Percentiles rank a stretch among this genome's conserved stretches.
Evolutionary conservation across 192 early-diverging fungal species (phyloP).

Genomic region (Entophlyctis helioformis): DNA sequence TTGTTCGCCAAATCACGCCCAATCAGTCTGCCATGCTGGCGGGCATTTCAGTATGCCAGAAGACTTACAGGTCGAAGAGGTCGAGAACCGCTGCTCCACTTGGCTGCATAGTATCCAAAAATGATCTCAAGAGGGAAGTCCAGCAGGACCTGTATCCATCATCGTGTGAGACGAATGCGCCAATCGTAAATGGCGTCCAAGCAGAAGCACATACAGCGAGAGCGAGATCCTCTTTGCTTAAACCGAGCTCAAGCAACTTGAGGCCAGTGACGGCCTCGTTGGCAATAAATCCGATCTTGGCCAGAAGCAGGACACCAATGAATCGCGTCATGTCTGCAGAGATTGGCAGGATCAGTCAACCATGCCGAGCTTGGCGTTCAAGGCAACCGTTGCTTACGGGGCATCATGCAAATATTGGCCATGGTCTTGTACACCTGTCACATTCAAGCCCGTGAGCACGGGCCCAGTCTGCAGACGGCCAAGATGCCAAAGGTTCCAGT

Average conservation of each 20-base stretch:
- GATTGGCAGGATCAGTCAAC: background rate
- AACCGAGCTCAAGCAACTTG: constrained; percentile 89
- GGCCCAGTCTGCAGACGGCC: too few species aligned
- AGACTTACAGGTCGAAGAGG: constrained; percentile 64
- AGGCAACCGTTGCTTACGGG: constrained; percentile 35
- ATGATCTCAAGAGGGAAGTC: constrained; percentile 96
- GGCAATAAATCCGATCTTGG: constrained; percentile 91
- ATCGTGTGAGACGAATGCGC: too few species aligned
- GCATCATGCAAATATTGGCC: constrained; percentile 71
- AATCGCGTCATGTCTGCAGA: constrained; percentile 71
- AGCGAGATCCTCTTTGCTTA: constrained; percentile 91
- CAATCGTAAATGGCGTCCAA: background rate
- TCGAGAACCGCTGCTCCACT: constrained; percentile 78
- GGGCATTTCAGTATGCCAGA: too few species aligned
- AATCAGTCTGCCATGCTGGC: too few species aligned
- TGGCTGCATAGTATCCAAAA: constrained; percentile 95
- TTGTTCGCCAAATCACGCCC: too few species aligned
- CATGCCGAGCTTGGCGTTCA: constrained; percentile 1
- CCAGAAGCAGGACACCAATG: constrained; percentile 65
- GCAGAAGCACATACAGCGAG: constrained; percentile 54
- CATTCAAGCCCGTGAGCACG: too few species aligned
- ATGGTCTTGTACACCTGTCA: constrained; percentile 87
- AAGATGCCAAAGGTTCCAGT: background rate
- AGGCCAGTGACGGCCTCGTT: constrained; percentile 91
- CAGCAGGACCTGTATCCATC: constrained; percentile 51